A percentile compares a stretch with the other conserved stretches of the same genome.
Evolutionary conservation across 2,329 filamentous ascomycete genomes (phyloP).

Genomic region (Cladophialophora immunda): DNA sequence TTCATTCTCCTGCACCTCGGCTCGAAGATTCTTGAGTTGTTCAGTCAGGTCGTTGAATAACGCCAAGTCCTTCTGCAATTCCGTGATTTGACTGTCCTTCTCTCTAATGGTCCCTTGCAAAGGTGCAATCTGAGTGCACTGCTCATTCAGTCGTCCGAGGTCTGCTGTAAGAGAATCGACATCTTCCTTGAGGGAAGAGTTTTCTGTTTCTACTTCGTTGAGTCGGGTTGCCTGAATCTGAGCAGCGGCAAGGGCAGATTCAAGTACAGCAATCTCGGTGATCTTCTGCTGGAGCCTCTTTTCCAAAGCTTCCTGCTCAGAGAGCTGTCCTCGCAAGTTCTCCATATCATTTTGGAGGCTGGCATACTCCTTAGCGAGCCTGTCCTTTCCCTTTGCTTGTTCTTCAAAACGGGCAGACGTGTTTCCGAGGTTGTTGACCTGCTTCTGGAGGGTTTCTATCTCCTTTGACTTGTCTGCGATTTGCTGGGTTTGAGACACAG

Average conservation of each 20-base stretch:
- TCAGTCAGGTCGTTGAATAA: not conserved
- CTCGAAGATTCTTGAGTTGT: constrained; percentile 16
- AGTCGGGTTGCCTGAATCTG: constrained; percentile 3
- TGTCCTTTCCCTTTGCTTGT: constrained; percentile 5
- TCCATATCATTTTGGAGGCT: not conserved
- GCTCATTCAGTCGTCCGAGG: constrained; percentile 12
- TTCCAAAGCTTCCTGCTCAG: not conserved
- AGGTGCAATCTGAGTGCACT: constrained; percentile 12
- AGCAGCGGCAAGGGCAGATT: constrained; percentile 16
- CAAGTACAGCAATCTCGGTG: not conserved
- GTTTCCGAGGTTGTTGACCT: constrained; percentile 2
- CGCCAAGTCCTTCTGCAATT: constrained; percentile 3
- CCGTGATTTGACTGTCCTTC: constrained; percentile 17
- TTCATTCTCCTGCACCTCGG: constrained; percentile 14
- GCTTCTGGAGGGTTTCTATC: not conserved
- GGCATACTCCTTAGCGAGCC: not conserved
- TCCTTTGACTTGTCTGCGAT: constrained; percentile 10
- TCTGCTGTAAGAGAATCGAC: constrained; percentile 4
- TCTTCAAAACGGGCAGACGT: constrained; percentile 5
- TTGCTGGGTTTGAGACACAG: constrained; percentile 9
- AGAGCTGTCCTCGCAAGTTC: not conserved
- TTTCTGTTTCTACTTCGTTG: not conserved
- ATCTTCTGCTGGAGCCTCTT: constrained; percentile 7
- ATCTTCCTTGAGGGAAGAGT: constrained; percentile 7
- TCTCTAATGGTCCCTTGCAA: constrained; percentile 10